phyloP scores from a whole-genome alignment of 768 basidiomycete genomes.

The Brasilioporus rufonigricans region DNA sequence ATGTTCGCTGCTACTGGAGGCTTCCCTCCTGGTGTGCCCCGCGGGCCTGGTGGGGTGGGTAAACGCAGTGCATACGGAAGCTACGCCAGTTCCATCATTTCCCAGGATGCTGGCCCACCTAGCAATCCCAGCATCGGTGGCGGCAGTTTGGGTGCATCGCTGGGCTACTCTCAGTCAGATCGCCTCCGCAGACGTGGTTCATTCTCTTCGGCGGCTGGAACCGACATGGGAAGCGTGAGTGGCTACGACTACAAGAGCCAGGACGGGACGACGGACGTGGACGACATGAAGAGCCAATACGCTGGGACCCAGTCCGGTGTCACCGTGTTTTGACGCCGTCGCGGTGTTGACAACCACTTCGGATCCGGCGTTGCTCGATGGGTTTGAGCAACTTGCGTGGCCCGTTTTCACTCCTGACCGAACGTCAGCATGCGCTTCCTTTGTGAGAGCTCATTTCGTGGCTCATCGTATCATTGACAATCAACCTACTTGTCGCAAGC shows the following conservation, averaged over 20 bases:
- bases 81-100: constrained; percentile 91
- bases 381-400: constrained; percentile 13
- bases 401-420: constrained; percentile 3
- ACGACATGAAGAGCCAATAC: constrained; percentile 90
- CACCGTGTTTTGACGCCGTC: constrained; percentile 66
- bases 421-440: constrained; percentile 9
- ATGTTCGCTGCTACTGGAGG: constrained; percentile 73
- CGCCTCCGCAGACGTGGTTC: constrained; percentile 75
- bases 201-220: constrained; percentile 71
- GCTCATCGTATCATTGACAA: constrained; percentile 1
- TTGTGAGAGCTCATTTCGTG: constrained; percentile 6
- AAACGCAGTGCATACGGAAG: constrained; percentile 76
- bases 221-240: constrained; percentile 76
- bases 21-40: constrained; percentile 65
- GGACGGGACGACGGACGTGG: constrained; percentile 74
- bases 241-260: constrained; percentile 87
- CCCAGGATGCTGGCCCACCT: constrained; percentile 80
- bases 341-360: neutral
- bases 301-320: constrained; percentile 81
- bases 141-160: constrained; percentile 43
- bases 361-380: constrained; percentile 9
- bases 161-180: constrained; percentile 91
- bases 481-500: constrained; percentile 16
- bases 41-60: constrained; percentile 54
- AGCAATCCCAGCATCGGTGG: constrained; percentile 59